These are phyloP conservation scores for Stentor coeruleus DNA, from an alignment of 73 alveolate genomes.

Conservation along the genomic window DNA sequence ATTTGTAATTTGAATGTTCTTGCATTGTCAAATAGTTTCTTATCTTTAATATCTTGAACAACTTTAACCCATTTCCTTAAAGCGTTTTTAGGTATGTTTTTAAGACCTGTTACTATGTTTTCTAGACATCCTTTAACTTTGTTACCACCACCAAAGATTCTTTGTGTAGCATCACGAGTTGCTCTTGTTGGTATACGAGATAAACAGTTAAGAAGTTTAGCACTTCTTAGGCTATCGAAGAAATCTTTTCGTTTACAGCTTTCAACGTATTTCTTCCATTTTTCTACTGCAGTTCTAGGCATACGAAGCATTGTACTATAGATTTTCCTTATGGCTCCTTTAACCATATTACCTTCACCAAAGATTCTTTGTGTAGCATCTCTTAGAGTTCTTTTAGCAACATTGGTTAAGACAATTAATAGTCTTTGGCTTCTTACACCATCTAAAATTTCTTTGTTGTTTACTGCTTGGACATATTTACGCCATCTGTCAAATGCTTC, in stretches of 20 bases:
- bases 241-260: neutral
- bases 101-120: neutral
- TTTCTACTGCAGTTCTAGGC: neutral
- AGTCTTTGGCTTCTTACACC: neutral
- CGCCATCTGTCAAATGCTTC: slow-evolving; percentile 22
- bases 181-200: neutral
- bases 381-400: neutral
- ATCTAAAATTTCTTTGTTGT: neutral
- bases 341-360: slow-evolving; percentile 7
- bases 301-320: neutral
- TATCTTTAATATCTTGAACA: neutral
- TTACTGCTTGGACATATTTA: neutral
- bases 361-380: neutral
- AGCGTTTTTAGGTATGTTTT: neutral
- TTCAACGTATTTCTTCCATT: neutral
- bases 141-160: slow-evolving; percentile 17
- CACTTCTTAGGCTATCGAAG: slow-evolving; percentile 10
- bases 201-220: neutral
- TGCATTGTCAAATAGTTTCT: neutral
- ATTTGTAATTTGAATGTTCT: neutral
- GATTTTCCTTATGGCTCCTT: neutral
- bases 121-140: slow-evolving; percentile 2
- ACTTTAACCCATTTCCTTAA: neutral
- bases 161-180: neutral
- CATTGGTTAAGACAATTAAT: neutral